These are phyloP conservation scores for Blastomyces parvus DNA, from an alignment of 2,329 filamentous ascomycete genomes.

Conservation along the genomic window DNA sequence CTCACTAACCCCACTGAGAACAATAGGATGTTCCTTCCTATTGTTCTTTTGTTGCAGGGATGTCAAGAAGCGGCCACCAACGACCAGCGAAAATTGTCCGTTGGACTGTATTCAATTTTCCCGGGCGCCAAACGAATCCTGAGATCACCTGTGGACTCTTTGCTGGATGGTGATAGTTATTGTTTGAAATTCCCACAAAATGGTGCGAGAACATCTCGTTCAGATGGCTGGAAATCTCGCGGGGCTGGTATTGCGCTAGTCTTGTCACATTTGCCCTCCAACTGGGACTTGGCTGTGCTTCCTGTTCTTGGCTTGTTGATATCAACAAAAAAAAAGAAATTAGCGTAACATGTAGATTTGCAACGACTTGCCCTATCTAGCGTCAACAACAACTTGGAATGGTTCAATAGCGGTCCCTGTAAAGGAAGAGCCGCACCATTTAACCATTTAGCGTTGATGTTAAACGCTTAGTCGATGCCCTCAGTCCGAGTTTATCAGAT, in stretches of 20 bases:
- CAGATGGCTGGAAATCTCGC: neutral
- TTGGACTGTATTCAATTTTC: neutral
- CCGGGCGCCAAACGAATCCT: neutral
- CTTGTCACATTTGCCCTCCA: neutral
- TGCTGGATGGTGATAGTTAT: neutral
- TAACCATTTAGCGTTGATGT: no score
- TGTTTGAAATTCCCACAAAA: neutral
- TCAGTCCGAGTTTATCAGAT: neutral
- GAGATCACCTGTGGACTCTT: neutral
- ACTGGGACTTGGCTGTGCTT: neutral
- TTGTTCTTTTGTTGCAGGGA: conserved; percentile 4
- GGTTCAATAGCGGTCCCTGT: neutral
- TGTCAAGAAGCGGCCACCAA: neutral
- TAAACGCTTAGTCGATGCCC: neutral
- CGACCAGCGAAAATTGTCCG: neutral
- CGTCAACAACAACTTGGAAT: neutral
- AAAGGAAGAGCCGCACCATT: neutral
- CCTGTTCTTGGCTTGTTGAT: neutral
- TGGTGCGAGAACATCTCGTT: neutral
- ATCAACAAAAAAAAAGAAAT: neutral
- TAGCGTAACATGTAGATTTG: no score
- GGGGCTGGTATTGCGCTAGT: neutral
- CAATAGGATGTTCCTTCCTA: neutral
- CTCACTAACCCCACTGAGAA: conserved; percentile 1
- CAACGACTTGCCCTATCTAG: neutral